Conservation (phyloP, 1,284 basidiomycete species). For the Coniferiporia weirii region DNA sequence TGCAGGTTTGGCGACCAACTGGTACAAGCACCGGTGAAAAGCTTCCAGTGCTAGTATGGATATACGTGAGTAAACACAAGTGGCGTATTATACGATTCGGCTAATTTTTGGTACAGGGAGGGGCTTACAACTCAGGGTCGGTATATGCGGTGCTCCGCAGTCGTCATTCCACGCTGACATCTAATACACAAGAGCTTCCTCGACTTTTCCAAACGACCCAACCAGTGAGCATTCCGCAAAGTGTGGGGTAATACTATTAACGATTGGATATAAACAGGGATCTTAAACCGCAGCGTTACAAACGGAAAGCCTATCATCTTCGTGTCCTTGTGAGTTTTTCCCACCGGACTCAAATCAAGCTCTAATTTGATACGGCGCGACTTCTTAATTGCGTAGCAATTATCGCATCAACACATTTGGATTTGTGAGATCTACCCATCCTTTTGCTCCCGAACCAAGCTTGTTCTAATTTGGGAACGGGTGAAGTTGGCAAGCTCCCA, state of each 20-base stretch:
- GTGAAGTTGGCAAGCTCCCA: conserved; percentile 44
- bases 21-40: conserved; percentile 30
- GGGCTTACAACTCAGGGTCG: conserved; percentile 43
- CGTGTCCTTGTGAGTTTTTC: conserved; percentile 41
- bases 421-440: conserved; percentile 37
- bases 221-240: conserved; percentile 33
- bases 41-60: conserved; percentile 48
- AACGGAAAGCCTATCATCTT: conserved; percentile 49
- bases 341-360: neutral
- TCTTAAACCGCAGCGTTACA: conserved; percentile 42
- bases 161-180: conserved; percentile 2
- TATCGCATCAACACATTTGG: conserved; percentile 57
- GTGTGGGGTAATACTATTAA: neutral
- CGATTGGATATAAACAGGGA: conserved; percentile 30
- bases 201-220: conserved; percentile 37
- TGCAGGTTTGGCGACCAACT: conserved; percentile 31
- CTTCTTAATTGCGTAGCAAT: conserved; percentile 33
- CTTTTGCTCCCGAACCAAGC: neutral
- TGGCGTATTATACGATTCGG: neutral
- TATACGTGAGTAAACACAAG: conserved; percentile 38
- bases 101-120: conserved; percentile 35
- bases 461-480: conserved; percentile 13
- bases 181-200: conserved; percentile 34
- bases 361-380: neutral
- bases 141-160: conserved; percentile 2